Percentiles rank a stretch among this genome's conserved stretches.
These are phyloP conservation scores for Talaromyces sp. DNA, from an alignment of 2,329 filamentous ascomycete species.

Conservation along the genomic window DNA sequence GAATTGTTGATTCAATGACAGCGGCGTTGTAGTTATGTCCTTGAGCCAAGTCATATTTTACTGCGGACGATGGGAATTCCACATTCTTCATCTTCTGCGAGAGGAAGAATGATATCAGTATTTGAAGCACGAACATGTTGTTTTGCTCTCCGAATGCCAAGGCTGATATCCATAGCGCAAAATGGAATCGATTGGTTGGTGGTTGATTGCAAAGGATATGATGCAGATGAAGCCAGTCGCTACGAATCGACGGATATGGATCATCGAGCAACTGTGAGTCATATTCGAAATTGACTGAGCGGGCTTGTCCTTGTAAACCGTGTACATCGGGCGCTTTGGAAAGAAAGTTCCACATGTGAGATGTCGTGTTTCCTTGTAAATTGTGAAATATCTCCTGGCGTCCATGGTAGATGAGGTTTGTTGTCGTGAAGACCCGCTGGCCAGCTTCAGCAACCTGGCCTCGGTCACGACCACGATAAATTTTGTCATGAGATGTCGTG, in stretches of 20 bases:
- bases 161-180: background rate
- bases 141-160: background rate
- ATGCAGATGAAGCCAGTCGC: slow-evolving; percentile 3
- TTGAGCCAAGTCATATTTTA: background rate
- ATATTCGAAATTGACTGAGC: background rate
- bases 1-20: background rate
- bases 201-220: background rate
- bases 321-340: background rate
- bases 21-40: background rate
- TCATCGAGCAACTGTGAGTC: slow-evolving; percentile 2
- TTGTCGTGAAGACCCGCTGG: background rate
- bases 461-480: background rate
- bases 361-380: background rate
- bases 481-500: background rate
- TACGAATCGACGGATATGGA: background rate
- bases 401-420: background rate
- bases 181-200: background rate
- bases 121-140: background rate
- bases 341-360: background rate
- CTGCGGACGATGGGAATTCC: background rate
- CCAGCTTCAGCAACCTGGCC: background rate
- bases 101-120: background rate
- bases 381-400: background rate
- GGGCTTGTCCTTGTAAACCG: background rate
- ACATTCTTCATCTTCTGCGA: background rate